A percentile compares a stretch with the other conserved stretches of the same genome.
Conservation (phyloP, 202 grass and related monocot genomes). For the Panicum hallii region DNA sequence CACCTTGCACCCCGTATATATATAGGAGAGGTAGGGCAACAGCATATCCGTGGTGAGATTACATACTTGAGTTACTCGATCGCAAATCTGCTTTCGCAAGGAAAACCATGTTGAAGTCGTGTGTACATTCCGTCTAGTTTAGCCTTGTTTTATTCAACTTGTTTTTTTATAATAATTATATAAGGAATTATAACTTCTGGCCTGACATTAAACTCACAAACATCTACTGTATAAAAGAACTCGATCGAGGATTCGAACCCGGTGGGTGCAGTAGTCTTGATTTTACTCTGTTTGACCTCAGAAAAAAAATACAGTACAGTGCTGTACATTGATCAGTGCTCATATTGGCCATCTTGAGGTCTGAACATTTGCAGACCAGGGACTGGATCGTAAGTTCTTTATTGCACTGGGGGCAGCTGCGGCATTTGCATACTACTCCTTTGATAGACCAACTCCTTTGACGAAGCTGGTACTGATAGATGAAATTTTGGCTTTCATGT, state of each 20-base stretch:
- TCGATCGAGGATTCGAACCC: too few species aligned
- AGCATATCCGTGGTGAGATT: constrained; percentile 1
- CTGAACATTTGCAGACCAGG: constrained; percentile 36
- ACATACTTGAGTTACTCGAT: background rate
- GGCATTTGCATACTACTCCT: background rate
- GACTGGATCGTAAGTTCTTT: background rate
- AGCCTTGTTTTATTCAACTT: background rate
- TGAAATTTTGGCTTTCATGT: constrained; percentile 4
- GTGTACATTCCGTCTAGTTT: background rate
- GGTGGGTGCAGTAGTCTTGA: background rate
- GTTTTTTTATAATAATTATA: background rate
- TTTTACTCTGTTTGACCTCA: constrained; percentile 26
- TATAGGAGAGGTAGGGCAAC: constrained; percentile 16
- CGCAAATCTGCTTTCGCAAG: background rate
- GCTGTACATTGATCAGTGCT: background rate
- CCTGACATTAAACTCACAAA: background rate
- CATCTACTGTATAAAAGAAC: background rate
- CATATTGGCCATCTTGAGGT: background rate
- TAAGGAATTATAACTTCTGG: background rate
- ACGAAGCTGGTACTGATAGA: background rate
- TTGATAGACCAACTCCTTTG: background rate
- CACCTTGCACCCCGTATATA: constrained; percentile 22
- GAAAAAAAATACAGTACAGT: background rate
- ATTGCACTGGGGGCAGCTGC: background rate
- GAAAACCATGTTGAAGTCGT: background rate